Evolutionary conservation across 164 flowering plant species (phyloP).

Genomic region (Euptelea pleiosperma): DNA sequence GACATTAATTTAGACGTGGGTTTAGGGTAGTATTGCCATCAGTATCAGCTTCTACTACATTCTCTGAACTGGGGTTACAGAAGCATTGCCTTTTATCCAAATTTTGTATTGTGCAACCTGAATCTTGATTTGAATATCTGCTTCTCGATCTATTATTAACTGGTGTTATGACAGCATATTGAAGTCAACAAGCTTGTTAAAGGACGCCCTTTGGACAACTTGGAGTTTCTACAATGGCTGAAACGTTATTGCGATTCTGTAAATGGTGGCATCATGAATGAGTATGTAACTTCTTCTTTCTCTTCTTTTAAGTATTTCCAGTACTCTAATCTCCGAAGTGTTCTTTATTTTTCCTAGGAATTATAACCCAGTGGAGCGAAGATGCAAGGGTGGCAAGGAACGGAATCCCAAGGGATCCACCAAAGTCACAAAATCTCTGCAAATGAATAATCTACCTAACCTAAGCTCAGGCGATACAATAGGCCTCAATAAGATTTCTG

Average conservation of each 20-base stretch:
- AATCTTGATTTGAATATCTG: no score
- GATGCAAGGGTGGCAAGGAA: constrained; percentile 69
- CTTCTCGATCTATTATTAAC: not conserved
- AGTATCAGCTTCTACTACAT: no score
- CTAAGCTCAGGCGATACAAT: constrained; percentile 31
- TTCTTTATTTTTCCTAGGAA: constrained; percentile 40
- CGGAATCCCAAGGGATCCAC: constrained; percentile 38
- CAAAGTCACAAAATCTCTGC: constrained; percentile 60
- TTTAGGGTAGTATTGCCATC: no score
- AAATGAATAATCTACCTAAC: constrained; percentile 42
- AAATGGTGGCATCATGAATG: constrained; percentile 87
- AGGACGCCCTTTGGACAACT: constrained; percentile 87
- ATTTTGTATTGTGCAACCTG: no score
- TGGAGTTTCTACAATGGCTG: constrained; percentile 95
- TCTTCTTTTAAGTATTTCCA: not conserved
- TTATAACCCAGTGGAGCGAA: constrained; percentile 83
- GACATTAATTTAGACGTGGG: no score
- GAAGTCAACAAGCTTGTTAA: constrained; percentile 90
- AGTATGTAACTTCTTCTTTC: constrained; percentile 39
- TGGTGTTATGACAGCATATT: constrained; percentile 51
- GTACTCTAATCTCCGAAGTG: not conserved
- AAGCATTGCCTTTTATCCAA: no score
- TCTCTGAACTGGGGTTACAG: not conserved
- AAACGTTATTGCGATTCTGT: constrained; percentile 90
- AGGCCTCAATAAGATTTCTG: constrained; percentile 30